phyloP scores from a whole-genome alignment of 2,329 filamentous ascomycete species.

The Daldinia eschscholtzii region DNA sequence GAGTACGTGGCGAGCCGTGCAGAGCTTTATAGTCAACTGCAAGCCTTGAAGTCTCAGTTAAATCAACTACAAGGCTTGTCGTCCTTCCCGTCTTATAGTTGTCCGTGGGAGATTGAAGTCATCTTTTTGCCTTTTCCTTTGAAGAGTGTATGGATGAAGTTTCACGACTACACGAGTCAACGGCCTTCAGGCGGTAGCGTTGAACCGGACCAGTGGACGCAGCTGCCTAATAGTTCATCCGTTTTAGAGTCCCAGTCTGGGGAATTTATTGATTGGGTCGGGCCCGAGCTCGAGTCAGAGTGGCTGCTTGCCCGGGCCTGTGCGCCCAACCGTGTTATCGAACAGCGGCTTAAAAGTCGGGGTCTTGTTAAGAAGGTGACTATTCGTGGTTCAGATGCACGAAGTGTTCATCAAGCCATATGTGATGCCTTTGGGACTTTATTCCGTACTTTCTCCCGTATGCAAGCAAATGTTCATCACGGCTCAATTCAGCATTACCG shows the following conservation, averaged over 20 bases:
- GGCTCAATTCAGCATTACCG: constrained; percentile 53
- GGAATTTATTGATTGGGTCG: constrained; percentile 62
- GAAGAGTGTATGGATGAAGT: constrained; percentile 67
- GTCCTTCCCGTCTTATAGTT: constrained; percentile 69
- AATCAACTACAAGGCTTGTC: constrained; percentile 66
- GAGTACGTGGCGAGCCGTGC: constrained; percentile 57
- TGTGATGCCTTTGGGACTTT: constrained; percentile 71
- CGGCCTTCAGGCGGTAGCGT: constrained; percentile 48
- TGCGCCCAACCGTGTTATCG: constrained; percentile 71
- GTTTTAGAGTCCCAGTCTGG: constrained; percentile 63
- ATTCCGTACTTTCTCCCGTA: constrained; percentile 60
- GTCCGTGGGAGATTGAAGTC: constrained; percentile 81
- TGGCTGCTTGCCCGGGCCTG: constrained; percentile 79
- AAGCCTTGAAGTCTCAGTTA: constrained; percentile 64
- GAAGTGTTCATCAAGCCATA: constrained; percentile 75
- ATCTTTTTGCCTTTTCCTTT: constrained; percentile 79
- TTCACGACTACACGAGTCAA: constrained; percentile 61
- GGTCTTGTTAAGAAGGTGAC: constrained; percentile 76
- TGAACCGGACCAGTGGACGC: constrained; percentile 66
- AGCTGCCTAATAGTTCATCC: constrained; percentile 62
- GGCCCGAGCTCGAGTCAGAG: constrained; percentile 62
- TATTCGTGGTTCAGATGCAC: constrained; percentile 72
- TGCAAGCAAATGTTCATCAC: constrained; percentile 52
- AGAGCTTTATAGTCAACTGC: constrained; percentile 65
- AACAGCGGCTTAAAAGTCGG: constrained; percentile 79